Base-by-base conservation (phyloP, 2,329 filamentous ascomycete species). In the Dissoconium aciculare region DNA sequence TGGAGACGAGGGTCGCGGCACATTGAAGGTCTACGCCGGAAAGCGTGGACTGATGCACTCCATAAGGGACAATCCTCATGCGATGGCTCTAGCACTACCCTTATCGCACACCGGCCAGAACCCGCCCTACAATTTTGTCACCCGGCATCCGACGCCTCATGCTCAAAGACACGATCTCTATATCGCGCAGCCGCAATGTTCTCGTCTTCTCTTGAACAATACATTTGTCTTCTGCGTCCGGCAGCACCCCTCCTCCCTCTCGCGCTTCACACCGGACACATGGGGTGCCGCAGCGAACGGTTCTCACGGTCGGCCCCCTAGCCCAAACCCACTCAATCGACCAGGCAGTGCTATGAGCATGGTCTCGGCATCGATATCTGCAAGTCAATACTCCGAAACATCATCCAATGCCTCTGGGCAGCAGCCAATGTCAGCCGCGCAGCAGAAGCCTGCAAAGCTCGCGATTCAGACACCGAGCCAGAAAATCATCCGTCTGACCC, bases 151-250 rank as follows among this genome's bases (percentile, higher is more conserved):
- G 5, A 98, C 89, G 3, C 89, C 89, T 5, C 89, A 98, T 54
- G 89, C 89, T n/a, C 84, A 93, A 51, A 74, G 87, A 25, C 85
- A 98, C 55, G 89, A 98, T 52, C 75, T 98, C 35, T 98, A 98
- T 55, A 81, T 98, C 40, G 81, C 85, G 26, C 89, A 95, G 51
- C 89, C 91, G 1, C 91, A 98, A 55, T 98, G 89, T 53, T 70
- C 78, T 41, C 73, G 76, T 15, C 64, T 98, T 15, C 85, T 83
- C 2, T 66, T 92, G 33, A 94, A 95, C 62, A 95, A 98, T 53
- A 98, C 89, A 0, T 98, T 94, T 51, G 87, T 98, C 15, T 98
- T 98, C 55, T 80, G 80, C 31, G 79, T 98, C 37, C 80, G 89
- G 27, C 89, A 98, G 51, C 85, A 98, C 51, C 81, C 85, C 0